phyloP scores from a whole-genome alignment of 1,284 basidiomycete species.

The Malassezia sympodialis region DNA sequence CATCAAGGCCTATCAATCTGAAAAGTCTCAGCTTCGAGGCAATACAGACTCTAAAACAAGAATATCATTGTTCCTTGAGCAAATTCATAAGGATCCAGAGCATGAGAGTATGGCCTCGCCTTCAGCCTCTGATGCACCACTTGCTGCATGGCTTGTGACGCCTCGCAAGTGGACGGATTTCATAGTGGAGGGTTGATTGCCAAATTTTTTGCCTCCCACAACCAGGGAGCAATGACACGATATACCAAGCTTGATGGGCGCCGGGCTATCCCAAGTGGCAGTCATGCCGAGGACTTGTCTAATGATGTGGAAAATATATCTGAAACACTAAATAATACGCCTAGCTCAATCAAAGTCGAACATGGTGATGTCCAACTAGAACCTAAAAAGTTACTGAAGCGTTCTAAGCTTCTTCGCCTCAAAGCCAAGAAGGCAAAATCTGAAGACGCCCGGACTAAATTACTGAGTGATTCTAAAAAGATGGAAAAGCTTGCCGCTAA shows the following conservation, averaged over 20 bases:
- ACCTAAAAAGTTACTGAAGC: slow-evolving; percentile 32
- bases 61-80: not conserved
- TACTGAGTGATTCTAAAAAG: slow-evolving; percentile 25
- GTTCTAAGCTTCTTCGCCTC: slow-evolving; percentile 41
- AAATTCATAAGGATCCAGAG: not conserved
- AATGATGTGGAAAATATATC: not conserved
- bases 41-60: not conserved
- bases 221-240: slow-evolving; percentile 6
- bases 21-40: not conserved
- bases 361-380: not conserved
- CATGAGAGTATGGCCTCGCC: not conserved
- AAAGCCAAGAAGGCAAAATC: slow-evolving; percentile 40
- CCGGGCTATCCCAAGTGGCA: not conserved
- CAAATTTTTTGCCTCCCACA: slow-evolving; percentile 5
- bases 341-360: not conserved
- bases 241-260: slow-evolving; percentile 18
- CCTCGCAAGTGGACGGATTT: slow-evolving; percentile 1
- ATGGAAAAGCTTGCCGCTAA: slow-evolving; percentile 42
- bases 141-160: slow-evolving; percentile 8
- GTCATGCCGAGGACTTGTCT: not conserved
- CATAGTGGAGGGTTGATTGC: not conserved
- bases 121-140: not conserved
- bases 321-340: not conserved
- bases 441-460: slow-evolving; percentile 24
- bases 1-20: not conserved